Base-by-base conservation (phyloP, 345 rosid genomes). In the Noccaea caerulescens region DNA sequence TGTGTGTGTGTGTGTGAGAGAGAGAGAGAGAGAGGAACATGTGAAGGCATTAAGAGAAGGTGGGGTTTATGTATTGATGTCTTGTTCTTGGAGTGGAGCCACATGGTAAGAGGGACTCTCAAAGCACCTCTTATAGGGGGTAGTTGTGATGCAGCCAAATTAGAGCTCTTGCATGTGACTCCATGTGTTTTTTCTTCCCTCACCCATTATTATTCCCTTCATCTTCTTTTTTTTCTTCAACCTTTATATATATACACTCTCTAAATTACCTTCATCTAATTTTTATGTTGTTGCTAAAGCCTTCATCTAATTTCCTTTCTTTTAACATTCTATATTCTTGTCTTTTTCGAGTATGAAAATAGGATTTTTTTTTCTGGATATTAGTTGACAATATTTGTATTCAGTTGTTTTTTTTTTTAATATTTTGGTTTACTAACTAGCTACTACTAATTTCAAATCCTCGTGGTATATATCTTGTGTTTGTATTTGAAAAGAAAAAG, bases 91-190 rank as follows among this genome's bases (percentile, higher is more conserved):
- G 57, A 75, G 43, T 60, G 69, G 79, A 68, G 73, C 74, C 79
- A 75, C 79, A 68, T 75, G 79, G 69, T 68, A 58, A 75, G 57
- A 75, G 33, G 73, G 69, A 36, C 74, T 61, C 78, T 68, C 78
- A 58, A 74, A 66, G 61, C 78, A 66, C 59, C 56, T 74, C 62
- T 53, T 55, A 51, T 59, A 53, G 55, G 55, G 71, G 71, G 76
- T 76, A 76, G 79, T 69, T 76, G 79, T 76, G 75, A 76, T 55
- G 79, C 69, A 75, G 79, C 73, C 75, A 75, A 75, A 68, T 68
- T 45, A 75, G 79, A 75, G 59, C 75, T 42, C 64, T 69, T 69
- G 75, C 79, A 75, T 75, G 79, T 75, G 75, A 75, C 75, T 75
- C 79, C 79, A 75, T 75, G 79, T 75, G 79, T 75, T 75, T 68